phyloP scores from a whole-genome alignment of 2,329 filamentous ascomycete genomes.

The Bertia moriformis region DNA sequence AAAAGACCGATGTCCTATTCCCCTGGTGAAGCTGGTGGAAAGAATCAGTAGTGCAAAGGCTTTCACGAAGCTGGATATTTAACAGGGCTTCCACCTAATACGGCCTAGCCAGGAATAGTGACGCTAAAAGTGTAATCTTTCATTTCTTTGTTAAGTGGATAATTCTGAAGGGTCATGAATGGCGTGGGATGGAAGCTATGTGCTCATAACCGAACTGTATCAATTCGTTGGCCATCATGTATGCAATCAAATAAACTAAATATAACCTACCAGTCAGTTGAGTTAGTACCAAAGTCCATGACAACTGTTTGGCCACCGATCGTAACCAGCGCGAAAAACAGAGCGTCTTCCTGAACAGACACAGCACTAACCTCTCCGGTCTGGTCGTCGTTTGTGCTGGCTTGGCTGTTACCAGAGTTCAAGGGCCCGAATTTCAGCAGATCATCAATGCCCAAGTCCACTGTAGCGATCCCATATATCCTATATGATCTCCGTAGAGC shows the following conservation, averaged over 20 bases:
- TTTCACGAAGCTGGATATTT: constrained; percentile 11
- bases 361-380: constrained; percentile 33
- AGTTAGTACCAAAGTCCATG: constrained; percentile 51
- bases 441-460: neutral
- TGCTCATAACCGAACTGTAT: constrained; percentile 44
- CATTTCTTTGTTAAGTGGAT: constrained; percentile 1
- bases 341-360: constrained; percentile 37
- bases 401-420: neutral
- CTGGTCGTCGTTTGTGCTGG: constrained; percentile 7
- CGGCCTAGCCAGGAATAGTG: constrained; percentile 6
- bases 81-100: constrained; percentile 4
- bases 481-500: neutral
- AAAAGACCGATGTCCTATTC: constrained; percentile 11
- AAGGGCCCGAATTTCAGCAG: neutral
- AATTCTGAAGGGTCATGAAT: constrained; percentile 4
- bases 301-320: constrained; percentile 45
- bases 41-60: constrained; percentile 5
- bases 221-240: too few species aligned
- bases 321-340: constrained; percentile 42
- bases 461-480: neutral
- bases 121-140: constrained; percentile 34
- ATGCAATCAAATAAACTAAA: too few species aligned
- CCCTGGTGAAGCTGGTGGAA: constrained; percentile 9
- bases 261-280: constrained; percentile 32
- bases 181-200: constrained; percentile 28